Base-by-base conservation (phyloP, 805 yeast genomes). In the Millerago galiae region DNA sequence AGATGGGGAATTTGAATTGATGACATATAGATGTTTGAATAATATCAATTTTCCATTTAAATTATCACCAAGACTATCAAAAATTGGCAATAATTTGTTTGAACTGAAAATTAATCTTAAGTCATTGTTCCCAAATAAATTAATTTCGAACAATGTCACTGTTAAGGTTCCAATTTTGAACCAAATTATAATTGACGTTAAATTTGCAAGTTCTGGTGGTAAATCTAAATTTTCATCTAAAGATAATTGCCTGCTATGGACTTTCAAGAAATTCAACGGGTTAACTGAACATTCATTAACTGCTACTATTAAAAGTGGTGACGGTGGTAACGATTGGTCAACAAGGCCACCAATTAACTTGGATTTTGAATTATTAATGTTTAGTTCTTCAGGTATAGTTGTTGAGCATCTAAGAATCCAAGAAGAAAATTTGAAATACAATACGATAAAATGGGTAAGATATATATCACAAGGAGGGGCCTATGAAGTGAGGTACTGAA, bases 371-470 rank as follows among this genome's bases (percentile, higher is more conserved):
- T 64, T 90, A 38, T 73, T 81, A 41, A 84, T 83, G 85, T 83
- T 77, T 58, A 79, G 90, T 11, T 69, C 83, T 46, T 80, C 91
- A 8, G 95, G 96, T 0, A 66, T 87, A 36, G 73, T 75, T 14
- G 91, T 90, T 31, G 74, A 83, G 47, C 83, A 75, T 58, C 68
- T 90, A 51, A 79, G 77, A 56, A 81, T 91, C 5, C 66, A 58
- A 46, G 72, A 90, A 65, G 65, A 72, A 60, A 54, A 63, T 8
- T 14, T 27, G 14, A 75, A 75, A 42, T 86, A 87, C 63, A 67
- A 73, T 24, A 79, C 95, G 0, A 78, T 85, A 17, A 91, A 90
- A 59, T 88, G 95, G 95, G 95, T 90, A 28, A 77, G 85, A 52
- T 91, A 91, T 59, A 59, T 75, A 13, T 72, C 91, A 1, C 75